phyloP scores from a whole-genome alignment of 805 yeast species.

The Metschnikowia sp. region DNA sequence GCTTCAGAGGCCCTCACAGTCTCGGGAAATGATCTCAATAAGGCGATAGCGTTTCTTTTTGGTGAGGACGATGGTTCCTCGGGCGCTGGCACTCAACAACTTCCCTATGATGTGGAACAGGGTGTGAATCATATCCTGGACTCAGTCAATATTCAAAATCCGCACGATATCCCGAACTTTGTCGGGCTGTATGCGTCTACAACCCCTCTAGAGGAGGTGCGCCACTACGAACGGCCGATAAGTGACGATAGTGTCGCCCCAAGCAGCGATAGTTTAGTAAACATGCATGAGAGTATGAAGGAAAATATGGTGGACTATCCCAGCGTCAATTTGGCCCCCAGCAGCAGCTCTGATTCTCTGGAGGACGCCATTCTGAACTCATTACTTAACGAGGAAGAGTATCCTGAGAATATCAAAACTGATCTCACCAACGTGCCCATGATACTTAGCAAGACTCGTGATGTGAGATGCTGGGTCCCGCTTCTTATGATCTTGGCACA shows the following conservation, averaged over 20 bases:
- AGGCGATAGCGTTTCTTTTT: constrained; percentile 19
- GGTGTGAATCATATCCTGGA: background rate
- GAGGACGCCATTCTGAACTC: constrained; percentile 3
- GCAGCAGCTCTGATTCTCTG: constrained; percentile 2
- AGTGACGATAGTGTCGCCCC: constrained; percentile 2
- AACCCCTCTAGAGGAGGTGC: constrained; percentile 4
- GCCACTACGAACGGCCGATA: constrained; percentile 4
- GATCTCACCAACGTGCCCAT: constrained; percentile 13
- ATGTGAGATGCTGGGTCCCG: constrained; percentile 34
- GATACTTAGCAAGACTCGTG: constrained; percentile 5
- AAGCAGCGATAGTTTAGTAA: constrained; percentile 7
- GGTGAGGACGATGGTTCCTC: constrained; percentile 15
- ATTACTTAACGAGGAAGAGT: background rate
- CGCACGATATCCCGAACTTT: constrained; percentile 31
- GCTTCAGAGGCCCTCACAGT: constrained; percentile 16
- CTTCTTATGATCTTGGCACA: constrained; percentile 38
- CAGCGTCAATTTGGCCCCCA: background rate
- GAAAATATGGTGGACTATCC: constrained; percentile 1
- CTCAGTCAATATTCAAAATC: constrained; percentile 27
- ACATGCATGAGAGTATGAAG: background rate
- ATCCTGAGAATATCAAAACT: constrained; percentile 13
- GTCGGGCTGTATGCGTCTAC: constrained; percentile 9
- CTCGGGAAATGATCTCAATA: constrained; percentile 15
- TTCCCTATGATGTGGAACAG: constrained; percentile 7
- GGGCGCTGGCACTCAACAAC: constrained; percentile 12